phyloP scores from a whole-genome alignment of 768 basidiomycete species.

The Cystobasidiopsis lactophilus region DNA sequence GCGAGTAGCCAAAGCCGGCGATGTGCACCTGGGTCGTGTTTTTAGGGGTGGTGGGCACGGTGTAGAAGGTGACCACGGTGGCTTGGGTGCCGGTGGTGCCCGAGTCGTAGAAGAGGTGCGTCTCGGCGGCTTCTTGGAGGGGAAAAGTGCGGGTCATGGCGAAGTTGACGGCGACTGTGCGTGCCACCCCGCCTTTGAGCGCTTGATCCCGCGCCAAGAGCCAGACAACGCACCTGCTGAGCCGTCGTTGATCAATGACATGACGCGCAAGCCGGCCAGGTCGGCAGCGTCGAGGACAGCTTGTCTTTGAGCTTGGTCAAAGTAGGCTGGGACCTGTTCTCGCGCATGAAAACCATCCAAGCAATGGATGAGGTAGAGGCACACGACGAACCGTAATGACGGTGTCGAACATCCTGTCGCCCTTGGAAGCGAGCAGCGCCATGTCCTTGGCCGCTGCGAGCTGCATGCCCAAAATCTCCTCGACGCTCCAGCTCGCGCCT shows the following conservation, averaged over 20 bases:
- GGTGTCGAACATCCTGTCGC: conserved; percentile 59
- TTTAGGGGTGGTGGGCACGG: conserved; percentile 24
- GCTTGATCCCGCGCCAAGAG: background rate
- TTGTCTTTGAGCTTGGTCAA: conserved; percentile 72
- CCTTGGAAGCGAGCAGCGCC: conserved; percentile 45
- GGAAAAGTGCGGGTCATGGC: conserved; percentile 87
- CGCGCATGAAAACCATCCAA: background rate
- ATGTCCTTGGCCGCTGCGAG: conserved; percentile 71
- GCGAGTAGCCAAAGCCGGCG: conserved; percentile 61
- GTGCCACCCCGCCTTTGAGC: background rate
- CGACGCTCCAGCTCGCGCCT: conserved; percentile 39
- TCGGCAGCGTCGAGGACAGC: conserved; percentile 81
- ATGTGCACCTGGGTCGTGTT: conserved; percentile 36
- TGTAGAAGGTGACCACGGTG: conserved; percentile 47
- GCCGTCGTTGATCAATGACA: conserved; percentile 78
- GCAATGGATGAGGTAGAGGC: background rate
- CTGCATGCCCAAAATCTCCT: conserved; percentile 88
- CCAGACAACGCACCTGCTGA: conserved; percentile 34
- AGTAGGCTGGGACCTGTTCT: conserved; percentile 51
- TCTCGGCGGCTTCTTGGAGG: conserved; percentile 32
- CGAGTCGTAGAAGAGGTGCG: conserved; percentile 83
- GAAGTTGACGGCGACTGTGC: conserved; percentile 71
- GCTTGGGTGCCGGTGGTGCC: conserved; percentile 65
- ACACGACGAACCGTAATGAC: conserved; percentile 41
- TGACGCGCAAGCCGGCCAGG: conserved; percentile 59